Evolutionary conservation across 2,329 filamentous ascomycete genomes (phyloP).

Genomic region (Colletotrichum plurivorum): DNA sequence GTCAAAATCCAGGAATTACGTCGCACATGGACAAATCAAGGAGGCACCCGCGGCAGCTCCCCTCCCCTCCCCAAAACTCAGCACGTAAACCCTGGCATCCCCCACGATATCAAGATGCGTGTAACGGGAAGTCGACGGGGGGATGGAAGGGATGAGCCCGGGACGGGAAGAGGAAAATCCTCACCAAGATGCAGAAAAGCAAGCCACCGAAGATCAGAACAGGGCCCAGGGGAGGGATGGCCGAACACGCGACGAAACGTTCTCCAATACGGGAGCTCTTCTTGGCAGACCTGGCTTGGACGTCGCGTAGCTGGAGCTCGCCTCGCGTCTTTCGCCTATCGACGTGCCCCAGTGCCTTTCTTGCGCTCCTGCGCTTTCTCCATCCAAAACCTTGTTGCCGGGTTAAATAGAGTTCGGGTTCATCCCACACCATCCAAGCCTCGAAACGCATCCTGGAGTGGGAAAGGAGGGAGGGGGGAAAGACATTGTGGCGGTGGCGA

Average conservation of each 20-base stretch:
- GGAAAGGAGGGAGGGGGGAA: not conserved
- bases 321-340: not conserved
- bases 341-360: not conserved
- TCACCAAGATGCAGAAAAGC: not conserved
- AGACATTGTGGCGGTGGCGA: slow-evolving; percentile 12
- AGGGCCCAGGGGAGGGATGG: slow-evolving; percentile 16
- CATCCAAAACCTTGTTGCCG: slow-evolving; percentile 1
- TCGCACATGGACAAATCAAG: not conserved
- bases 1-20: not conserved
- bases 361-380: not conserved
- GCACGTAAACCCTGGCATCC: not conserved
- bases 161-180: slow-evolving; percentile 15
- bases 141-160: slow-evolving; percentile 16
- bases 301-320: not conserved
- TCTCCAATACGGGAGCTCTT: not conserved
- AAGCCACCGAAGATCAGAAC: slow-evolving; percentile 27
- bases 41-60: not conserved
- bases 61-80: not conserved
- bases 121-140: not conserved
- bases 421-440: slow-evolving; percentile 34
- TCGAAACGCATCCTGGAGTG: slow-evolving; percentile 13
- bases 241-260: slow-evolving; percentile 27
- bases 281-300: not conserved
- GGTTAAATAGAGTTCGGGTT: slow-evolving; percentile 24
- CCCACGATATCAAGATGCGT: not conserved